Percentiles rank a stretch among this genome's conserved stretches.
phyloP scores from a whole-genome alignment of 805 yeast species.

The Phaffomyces thermotolerans region DNA sequence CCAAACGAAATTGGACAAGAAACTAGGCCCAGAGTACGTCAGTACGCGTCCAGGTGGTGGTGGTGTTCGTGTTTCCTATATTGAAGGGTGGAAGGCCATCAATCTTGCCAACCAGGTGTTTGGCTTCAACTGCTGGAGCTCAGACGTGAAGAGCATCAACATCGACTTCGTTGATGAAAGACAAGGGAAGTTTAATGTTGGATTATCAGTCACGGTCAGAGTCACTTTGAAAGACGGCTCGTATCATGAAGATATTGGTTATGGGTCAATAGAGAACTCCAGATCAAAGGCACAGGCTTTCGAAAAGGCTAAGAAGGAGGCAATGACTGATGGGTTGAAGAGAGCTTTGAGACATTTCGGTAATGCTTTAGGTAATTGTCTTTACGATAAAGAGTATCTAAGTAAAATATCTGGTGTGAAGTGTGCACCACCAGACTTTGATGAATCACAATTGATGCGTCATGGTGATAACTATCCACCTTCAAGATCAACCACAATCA shows the following conservation, averaged over 20 bases:
- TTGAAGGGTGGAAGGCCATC: slow-evolving; percentile 81
- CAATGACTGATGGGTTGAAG: slow-evolving; percentile 76
- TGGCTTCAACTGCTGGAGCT: slow-evolving; percentile 80
- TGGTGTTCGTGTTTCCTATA: slow-evolving; percentile 57
- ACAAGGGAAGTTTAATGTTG: slow-evolving; percentile 52
- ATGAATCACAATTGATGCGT: slow-evolving; percentile 34
- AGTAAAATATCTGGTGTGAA: slow-evolving; percentile 36
- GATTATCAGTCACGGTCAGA: slow-evolving; percentile 65
- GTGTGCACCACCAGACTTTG: slow-evolving; percentile 39
- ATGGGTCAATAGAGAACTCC: slow-evolving; percentile 76
- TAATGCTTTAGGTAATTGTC: slow-evolving; percentile 75
- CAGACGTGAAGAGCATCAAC: slow-evolving; percentile 56
- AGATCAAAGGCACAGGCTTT: slow-evolving; percentile 67
- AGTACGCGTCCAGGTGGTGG: slow-evolving; percentile 74
- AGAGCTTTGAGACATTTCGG: slow-evolving; percentile 77
- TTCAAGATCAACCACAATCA: slow-evolving; percentile 10
- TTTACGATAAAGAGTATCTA: slow-evolving; percentile 68
- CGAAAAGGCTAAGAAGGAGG: slow-evolving; percentile 79
- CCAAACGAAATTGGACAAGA: slow-evolving; percentile 33
- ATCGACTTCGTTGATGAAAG: slow-evolving; percentile 67
- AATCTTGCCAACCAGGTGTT: slow-evolving; percentile 74
- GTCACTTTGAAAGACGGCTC: slow-evolving; percentile 72
- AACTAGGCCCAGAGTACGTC: slow-evolving; percentile 72
- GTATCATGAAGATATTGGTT: slow-evolving; percentile 76
- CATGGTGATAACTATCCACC: slow-evolving; percentile 16